A percentile compares a stretch with the other conserved stretches of the same genome.
Evolutionary conservation across 2,329 filamentous ascomycete genomes (phyloP).

Genomic region (Aspergillus neoniger): DNA sequence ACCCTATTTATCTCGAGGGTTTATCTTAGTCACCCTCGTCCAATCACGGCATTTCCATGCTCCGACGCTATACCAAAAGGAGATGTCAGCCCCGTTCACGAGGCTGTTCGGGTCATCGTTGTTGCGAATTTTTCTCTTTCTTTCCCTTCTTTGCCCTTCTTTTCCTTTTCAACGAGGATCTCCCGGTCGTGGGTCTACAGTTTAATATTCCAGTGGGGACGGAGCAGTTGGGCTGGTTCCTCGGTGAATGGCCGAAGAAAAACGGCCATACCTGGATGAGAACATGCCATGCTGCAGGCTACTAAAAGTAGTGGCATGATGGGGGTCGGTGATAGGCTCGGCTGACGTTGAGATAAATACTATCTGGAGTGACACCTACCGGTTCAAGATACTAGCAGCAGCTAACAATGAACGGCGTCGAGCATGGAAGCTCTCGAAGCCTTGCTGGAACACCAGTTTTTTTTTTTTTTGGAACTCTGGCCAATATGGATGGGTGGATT

Average conservation of each 20-base stretch:
- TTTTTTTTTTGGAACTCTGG: not conserved
- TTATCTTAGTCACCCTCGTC: constrained; percentile 2
- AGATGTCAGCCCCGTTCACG: not conserved
- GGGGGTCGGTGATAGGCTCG: not conserved
- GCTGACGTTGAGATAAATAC: not conserved
- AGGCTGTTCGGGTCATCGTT: constrained; percentile 2
- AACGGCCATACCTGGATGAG: not conserved
- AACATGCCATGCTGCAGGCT: not conserved
- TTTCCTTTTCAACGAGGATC: not conserved
- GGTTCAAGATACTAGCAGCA: not conserved
- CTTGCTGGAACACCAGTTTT: not conserved
- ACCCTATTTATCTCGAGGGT: constrained; percentile 8
- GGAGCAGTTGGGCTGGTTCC: not conserved
- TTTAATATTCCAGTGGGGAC: not conserved
- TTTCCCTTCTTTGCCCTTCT: too few relatives aligned
- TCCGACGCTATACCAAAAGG: not conserved
- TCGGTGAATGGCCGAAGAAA: not conserved
- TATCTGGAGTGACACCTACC: not conserved
- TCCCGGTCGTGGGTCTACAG: not conserved
- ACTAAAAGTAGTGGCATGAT: not conserved
- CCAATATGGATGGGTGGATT: not conserved
- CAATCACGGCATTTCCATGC: not conserved
- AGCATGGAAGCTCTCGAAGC: not conserved
- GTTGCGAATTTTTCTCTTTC: not conserved
- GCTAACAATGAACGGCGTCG: not conserved